Conservation (phyloP, 2,329 filamentous ascomycete genomes). For the Chaetomium globosum region DNA sequence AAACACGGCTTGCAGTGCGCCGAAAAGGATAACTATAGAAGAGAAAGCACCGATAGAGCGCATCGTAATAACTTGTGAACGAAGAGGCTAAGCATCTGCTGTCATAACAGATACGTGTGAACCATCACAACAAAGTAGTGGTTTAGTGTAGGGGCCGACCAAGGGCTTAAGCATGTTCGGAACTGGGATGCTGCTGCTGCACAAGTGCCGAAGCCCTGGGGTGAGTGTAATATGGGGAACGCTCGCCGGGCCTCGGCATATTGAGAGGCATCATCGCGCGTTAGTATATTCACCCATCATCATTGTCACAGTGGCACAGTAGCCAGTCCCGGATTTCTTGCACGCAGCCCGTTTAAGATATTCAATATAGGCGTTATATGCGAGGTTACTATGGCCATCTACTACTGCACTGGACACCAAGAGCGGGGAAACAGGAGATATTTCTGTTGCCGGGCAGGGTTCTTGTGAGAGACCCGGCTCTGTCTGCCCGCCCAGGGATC, state of each 20-base stretch:
- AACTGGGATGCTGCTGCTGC: neutral
- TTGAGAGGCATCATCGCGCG: constrained; percentile 19
- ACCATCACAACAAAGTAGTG: neutral
- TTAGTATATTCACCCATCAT: neutral
- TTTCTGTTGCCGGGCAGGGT: neutral
- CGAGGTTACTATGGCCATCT: neutral
- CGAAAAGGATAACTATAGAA: neutral
- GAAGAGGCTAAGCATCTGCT: neutral
- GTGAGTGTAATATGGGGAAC: constrained; percentile 19
- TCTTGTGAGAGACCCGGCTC: neutral
- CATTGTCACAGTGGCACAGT: neutral
- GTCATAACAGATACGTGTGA: neutral
- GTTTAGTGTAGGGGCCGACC: neutral
- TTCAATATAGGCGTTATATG: neutral
- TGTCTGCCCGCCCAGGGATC: neutral
- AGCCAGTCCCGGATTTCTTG: neutral
- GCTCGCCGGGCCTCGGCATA: constrained; percentile 21
- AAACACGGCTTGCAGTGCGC: neutral
- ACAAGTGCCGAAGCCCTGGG: constrained; percentile 28
- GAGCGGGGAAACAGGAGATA: constrained; percentile 5
- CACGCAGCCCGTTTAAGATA: neutral
- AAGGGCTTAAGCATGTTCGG: neutral
- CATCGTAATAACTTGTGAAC: neutral
- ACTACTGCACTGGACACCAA: neutral
- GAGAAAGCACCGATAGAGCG: neutral